Percentiles rank a stretch among this genome's conserved stretches.
Evolutionary conservation across 768 basidiomycete species (phyloP).

Genomic region (Suillus hirtellus): DNA sequence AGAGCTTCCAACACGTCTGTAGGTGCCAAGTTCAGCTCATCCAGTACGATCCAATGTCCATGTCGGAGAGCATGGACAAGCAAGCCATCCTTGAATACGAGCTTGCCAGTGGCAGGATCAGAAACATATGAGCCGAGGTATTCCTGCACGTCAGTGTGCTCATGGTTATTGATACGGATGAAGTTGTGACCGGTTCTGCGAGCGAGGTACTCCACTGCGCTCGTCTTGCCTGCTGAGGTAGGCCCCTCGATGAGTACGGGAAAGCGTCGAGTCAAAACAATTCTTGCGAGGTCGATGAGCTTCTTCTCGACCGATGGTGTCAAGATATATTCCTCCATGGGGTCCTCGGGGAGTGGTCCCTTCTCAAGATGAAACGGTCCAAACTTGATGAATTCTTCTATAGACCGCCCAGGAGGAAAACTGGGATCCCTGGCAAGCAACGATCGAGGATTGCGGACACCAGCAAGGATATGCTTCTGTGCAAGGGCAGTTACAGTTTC

Average conservation of each 20-base stretch:
- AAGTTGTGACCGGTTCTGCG: conserved; percentile 91
- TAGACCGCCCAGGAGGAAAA: conserved; percentile 44
- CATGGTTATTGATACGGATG: conserved; percentile 99
- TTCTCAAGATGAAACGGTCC: conserved; percentile 89
- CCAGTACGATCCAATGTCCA: conserved; percentile 97
- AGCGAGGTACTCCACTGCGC: conserved; percentile 94
- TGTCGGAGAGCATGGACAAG: conserved; percentile 87
- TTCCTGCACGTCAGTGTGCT: conserved; percentile 99
- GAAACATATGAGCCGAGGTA: conserved; percentile 97
- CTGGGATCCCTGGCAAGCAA: conserved; percentile 70
- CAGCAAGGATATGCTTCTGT: conserved; percentile 74
- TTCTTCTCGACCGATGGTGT: conserved; percentile 95
- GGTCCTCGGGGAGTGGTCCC: conserved; percentile 66
- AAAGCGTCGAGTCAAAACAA: conserved; percentile 84
- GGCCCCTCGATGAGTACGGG: conserved; percentile 98
- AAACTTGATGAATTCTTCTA: conserved; percentile 72
- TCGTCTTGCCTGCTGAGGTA: conserved; percentile 97
- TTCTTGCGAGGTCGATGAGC: conserved; percentile 91
- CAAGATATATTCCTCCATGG: conserved; percentile 83
- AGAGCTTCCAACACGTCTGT: conserved; percentile 98
- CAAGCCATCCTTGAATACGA: conserved; percentile 92
- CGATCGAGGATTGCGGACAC: conserved; percentile 78
- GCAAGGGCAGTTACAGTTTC: conserved; percentile 66
- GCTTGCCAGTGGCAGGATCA: conserved; percentile 88
- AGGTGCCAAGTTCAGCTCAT: conserved; percentile 96